Evolutionary conservation across 805 yeast genomes (phyloP), one percentile per base, ranked within the genome.

Genomic region (Candida namnaoensis): DNA sequence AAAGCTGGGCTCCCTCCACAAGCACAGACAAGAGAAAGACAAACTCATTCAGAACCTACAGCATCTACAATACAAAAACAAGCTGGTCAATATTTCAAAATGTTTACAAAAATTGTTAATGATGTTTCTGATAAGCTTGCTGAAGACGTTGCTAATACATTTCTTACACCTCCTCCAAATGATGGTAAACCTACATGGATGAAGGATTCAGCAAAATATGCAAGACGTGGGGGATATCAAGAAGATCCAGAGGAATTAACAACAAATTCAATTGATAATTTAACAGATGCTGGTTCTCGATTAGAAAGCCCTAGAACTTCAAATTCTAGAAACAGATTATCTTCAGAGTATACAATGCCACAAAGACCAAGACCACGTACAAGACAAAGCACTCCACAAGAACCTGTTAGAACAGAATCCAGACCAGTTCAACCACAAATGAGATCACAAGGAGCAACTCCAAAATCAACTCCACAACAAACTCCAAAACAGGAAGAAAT

Each of bases 141-240:
- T 27, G 40, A 34, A 34, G 53, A 54, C 24, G 47, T 44, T 6
- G 68, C 65, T 11, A 73, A 67, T 42, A 50, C 53, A 25, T 44
- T 56, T 11, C 45, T 54, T 37, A 36, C 53, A 0, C 48, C 45
- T n/a, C 45, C 49, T 15, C 39, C 51, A 14, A 48, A 44, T 37
- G 66, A 66, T 39, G 69, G 65, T 6, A 57, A 54, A 47, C 95
- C 95, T 0, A 76, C 80, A 2, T 86, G 95, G 95, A 80, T 86
- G 88, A 70, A 65, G 43, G 72, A 76, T 45, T 80, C 75, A 50
- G 66, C 61, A 12, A 64, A 53, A 49, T 71, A 80, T 49, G 73
- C 68, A 36, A 41, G 40, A 7, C 43, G 47, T 42, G 62, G 11
- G 7, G 67, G 69, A 4, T 66, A 51, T 34, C 68, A 64, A 19